Conservation (phyloP, 176 grass and related monocot species). For the Hyparrhenia diplandra region DNA sequence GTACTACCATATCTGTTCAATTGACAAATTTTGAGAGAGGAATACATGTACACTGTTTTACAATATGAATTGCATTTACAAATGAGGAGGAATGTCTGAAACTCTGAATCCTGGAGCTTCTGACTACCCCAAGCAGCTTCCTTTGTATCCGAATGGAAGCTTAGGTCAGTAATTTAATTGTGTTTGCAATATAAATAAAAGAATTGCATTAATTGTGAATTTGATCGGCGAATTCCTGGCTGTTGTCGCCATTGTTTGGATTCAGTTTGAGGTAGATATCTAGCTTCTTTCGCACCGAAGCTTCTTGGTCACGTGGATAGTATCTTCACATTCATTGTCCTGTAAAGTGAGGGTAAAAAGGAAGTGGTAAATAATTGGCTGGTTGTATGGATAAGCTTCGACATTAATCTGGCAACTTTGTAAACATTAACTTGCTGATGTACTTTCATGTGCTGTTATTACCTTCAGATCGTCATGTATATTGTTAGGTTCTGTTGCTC, state of each 20-base stretch:
- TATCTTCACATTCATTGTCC: conserved; percentile 36
- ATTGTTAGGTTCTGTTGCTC: conserved; percentile 10
- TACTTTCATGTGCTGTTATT: conserved; percentile 13
- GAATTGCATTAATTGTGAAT: conserved; percentile 33
- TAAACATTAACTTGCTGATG: neutral
- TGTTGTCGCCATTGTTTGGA: neutral
- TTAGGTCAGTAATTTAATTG: conserved; percentile 45
- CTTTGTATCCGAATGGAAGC: conserved; percentile 12
- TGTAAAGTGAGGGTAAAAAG: conserved; percentile 19
- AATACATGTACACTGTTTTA: conserved; percentile 30
- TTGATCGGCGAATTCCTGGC: neutral
- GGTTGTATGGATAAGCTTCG: neutral
- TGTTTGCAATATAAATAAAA: conserved; percentile 47
- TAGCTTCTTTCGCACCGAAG: conserved; percentile 27
- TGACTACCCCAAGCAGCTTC: conserved; percentile 10
- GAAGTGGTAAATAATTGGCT: neutral
- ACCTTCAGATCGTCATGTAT: conserved; percentile 37
- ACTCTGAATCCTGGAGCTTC: conserved; percentile 5
- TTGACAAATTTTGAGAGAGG: conserved; percentile 25
- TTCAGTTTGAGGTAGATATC: neutral
- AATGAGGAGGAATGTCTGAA: conserved; percentile 30
- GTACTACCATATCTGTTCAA: conserved; percentile 21
- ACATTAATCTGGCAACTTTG: neutral
- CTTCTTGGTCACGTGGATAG: conserved; percentile 43
- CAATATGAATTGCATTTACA: conserved; percentile 46